Conservation (phyloP, 2,329 filamentous ascomycete species). For the Camptophora hylomeconis region DNA sequence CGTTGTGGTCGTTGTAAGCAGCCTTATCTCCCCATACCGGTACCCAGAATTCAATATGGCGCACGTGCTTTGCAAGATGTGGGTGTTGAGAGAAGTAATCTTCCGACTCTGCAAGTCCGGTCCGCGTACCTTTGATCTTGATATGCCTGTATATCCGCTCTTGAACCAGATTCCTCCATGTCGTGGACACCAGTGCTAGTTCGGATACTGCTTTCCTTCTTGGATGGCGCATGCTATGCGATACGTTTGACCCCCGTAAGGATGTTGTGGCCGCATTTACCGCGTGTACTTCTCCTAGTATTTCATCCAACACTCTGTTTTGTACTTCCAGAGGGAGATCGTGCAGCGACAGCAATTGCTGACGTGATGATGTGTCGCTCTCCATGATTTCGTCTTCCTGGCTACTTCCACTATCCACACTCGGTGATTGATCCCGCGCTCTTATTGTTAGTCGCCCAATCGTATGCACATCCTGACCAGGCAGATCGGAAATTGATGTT, state of each 20-base stretch:
- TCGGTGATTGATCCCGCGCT: background rate
- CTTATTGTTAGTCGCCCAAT: background rate
- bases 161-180: slow-evolving; percentile 58
- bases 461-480: background rate
- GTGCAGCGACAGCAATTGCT: slow-evolving; percentile 8
- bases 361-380: background rate
- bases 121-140: slow-evolving; percentile 58
- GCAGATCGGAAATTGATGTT: background rate
- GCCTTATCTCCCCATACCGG: slow-evolving; percentile 52
- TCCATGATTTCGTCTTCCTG: background rate
- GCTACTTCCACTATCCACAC: background rate
- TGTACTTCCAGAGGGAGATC: slow-evolving; percentile 57
- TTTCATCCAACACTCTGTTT: slow-evolving; percentile 56
- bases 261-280: slow-evolving; percentile 42
- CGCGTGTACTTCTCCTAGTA: slow-evolving; percentile 56
- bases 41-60: slow-evolving; percentile 66
- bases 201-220: slow-evolving; percentile 54
- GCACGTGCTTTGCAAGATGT: slow-evolving; percentile 51
- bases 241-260: slow-evolving; percentile 47
- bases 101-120: slow-evolving; percentile 47
- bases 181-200: slow-evolving; percentile 43
- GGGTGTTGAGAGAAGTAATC: slow-evolving; percentile 46
- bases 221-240: slow-evolving; percentile 48
- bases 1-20: slow-evolving; percentile 6
- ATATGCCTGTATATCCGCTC: slow-evolving; percentile 62